These are phyloP conservation scores for Talaromyces borbonicus DNA, from an alignment of 495 filamentous ascomycete genomes.

Conservation along the genomic window DNA sequence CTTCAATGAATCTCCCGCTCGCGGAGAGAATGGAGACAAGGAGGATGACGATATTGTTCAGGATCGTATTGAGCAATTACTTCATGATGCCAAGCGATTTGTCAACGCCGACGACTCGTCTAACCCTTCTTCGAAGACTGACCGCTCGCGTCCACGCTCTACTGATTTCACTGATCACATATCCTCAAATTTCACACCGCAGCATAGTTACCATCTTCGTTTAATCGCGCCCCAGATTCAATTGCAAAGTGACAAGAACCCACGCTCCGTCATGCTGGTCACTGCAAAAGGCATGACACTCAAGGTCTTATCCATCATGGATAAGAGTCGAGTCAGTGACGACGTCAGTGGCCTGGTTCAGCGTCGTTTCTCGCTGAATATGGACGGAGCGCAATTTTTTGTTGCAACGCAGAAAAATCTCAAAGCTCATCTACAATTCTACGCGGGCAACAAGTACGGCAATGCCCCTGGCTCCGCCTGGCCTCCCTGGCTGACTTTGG, in stretches of 20 bases:
- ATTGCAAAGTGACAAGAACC: conserved; percentile 94
- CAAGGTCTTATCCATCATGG: conserved; percentile 94
- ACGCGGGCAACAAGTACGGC: conserved; percentile 87
- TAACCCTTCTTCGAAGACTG: conserved; percentile 26
- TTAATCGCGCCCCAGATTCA: conserved; percentile 96
- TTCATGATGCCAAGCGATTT: conserved; percentile 76
- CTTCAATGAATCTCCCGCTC: conserved; percentile 13
- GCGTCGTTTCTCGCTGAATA: conserved; percentile 81
- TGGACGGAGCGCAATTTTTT: conserved; percentile 96
- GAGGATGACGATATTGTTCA: conserved; percentile 59
- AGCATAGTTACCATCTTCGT: conserved; percentile 88
- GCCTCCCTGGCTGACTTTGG: conserved; percentile 96
- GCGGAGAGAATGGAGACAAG: conserved; percentile 30
- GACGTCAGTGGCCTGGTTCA: conserved; percentile 92
- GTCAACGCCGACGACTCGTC: conserved; percentile 53
- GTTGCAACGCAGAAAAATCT: conserved; percentile 88
- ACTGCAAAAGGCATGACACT: conserved; percentile 95
- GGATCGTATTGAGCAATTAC: conserved; percentile 76
- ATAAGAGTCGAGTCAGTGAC: conserved; percentile 84
- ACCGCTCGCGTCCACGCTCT: conserved; percentile 17
- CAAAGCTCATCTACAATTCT: conserved; percentile 76
- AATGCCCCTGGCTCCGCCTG: conserved; percentile 74
- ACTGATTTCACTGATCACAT: conserved; percentile 65
- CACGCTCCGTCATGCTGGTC: conserved; percentile 83
- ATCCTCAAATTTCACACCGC: conserved; percentile 79